phyloP scores from a whole-genome alignment of 768 basidiomycete genomes.

The Cystoderma amianthinum region DNA sequence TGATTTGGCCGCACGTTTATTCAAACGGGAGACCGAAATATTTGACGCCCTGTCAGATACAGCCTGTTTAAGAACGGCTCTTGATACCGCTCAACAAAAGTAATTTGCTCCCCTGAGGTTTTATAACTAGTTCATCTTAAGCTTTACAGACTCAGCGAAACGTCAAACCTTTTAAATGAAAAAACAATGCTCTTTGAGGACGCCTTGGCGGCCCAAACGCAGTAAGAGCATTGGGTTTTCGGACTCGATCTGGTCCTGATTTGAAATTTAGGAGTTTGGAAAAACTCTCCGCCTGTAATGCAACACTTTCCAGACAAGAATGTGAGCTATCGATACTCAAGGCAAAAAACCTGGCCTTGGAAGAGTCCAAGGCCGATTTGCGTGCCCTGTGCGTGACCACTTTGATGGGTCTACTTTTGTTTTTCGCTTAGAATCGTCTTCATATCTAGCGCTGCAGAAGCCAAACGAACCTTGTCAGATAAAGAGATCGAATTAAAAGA shows the following conservation, averaged over 20 bases:
- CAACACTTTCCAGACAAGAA: no score
- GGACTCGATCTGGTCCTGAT: no score
- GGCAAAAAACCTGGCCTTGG: conserved; percentile 11
- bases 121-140: no score
- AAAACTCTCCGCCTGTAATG: no score
- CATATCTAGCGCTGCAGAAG: conserved; percentile 14
- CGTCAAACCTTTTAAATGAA: no score
- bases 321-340: conserved; percentile 15
- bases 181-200: no score
- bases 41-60: conserved; percentile 15
- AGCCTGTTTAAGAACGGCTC: conserved; percentile 8
- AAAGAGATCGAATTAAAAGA: conserved; percentile 12
- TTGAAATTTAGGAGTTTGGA: no score
- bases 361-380: conserved; percentile 20
- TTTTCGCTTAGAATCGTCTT: not conserved
- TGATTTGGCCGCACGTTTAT: conserved; percentile 14
- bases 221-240: no score
- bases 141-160: conserved; percentile 17
- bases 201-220: no score
- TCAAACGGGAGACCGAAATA: conserved; percentile 19
- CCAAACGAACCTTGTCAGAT: conserved; percentile 12
- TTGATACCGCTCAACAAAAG: not conserved
- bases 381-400: conserved; percentile 13
- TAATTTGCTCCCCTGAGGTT: no score
- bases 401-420: not conserved